phyloP scores from a whole-genome alignment of 2,329 filamentous ascomycete species.

The Boeremia exigua region DNA sequence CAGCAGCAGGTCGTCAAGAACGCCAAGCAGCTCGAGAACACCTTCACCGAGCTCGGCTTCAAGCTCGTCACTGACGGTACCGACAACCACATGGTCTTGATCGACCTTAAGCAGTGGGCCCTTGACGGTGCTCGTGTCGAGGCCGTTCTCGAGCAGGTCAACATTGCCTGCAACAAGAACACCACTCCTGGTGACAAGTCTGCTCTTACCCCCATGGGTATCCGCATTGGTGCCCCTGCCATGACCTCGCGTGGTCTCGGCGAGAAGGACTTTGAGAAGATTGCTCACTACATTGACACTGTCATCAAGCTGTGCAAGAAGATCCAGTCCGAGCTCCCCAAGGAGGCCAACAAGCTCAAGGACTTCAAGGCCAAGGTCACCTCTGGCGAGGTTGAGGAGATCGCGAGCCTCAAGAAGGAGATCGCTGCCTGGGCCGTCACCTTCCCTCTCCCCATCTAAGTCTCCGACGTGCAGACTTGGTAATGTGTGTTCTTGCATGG shows the following conservation, averaged over 20 bases:
- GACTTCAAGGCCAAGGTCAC: conserved; percentile 97
- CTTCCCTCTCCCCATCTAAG: conserved; percentile 87
- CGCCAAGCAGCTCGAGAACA: conserved; percentile 85
- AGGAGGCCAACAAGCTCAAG: conserved; percentile 99
- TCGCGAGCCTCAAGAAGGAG: conserved; percentile 86
- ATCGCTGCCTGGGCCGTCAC: conserved; percentile 83
- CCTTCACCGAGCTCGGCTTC: conserved; percentile 70
- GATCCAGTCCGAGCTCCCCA: conserved; percentile 82
- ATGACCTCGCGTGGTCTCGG: conserved; percentile 97
- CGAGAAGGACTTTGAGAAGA: conserved; percentile 80
- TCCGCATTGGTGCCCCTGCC: conserved; percentile 93
- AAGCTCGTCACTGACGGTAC: conserved; percentile 92
- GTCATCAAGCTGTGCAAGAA: conserved; percentile 90
- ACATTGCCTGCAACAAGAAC: conserved; percentile 99
- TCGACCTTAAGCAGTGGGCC: conserved; percentile 86
- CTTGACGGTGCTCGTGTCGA: conserved; percentile 92
- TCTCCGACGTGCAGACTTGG: neutral
- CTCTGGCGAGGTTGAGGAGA: conserved; percentile 77
- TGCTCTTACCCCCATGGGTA: conserved; percentile 87
- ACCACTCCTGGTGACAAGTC: conserved; percentile 95
- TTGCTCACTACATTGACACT: conserved; percentile 87
- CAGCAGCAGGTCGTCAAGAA: conserved; percentile 90
- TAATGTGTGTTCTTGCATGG: conserved; percentile 13
- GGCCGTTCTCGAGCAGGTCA: conserved; percentile 86
- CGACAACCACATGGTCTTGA: conserved; percentile 94